phyloP scores from a whole-genome alignment of 306 rosid species.

The Herpetospermum pedunculosum region DNA sequence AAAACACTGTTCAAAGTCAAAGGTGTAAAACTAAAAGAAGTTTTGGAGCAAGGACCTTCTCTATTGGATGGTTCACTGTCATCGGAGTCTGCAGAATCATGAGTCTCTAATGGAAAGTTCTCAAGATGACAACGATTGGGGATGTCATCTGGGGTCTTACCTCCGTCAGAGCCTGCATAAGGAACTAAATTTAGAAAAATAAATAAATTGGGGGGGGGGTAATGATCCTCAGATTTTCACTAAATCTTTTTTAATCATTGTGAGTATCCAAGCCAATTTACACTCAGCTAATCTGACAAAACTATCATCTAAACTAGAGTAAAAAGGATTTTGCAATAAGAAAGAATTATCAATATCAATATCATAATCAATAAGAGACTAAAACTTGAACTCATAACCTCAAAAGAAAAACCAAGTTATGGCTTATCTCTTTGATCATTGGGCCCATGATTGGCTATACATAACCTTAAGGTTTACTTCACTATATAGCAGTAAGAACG shows the following conservation, averaged over 20 bases:
- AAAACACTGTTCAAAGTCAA: slow-evolving; percentile 53
- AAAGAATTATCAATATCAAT: not conserved
- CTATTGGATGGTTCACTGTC: slow-evolving; percentile 22
- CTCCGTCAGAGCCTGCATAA: slow-evolving; percentile 18
- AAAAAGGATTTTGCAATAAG: not conserved
- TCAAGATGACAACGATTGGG: slow-evolving; percentile 25
- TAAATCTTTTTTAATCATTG: not conserved
- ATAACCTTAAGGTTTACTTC: not conserved
- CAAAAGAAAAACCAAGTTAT: not conserved
- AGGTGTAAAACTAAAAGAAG: slow-evolving; percentile 16
- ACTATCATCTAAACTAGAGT: not conserved
- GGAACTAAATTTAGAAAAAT: slow-evolving; percentile 2
- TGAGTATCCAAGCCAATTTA: not conserved
- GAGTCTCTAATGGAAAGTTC: slow-evolving; percentile 23
- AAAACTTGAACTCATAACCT: not conserved
- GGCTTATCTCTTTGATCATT: not conserved
- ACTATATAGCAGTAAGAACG: not conserved
- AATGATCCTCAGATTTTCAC: not conserved
- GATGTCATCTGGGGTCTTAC: slow-evolving; percentile 30
- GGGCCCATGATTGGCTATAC: not conserved
- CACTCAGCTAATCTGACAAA: not conserved
- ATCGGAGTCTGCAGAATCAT: slow-evolving; percentile 24
- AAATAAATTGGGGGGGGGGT: not conserved
- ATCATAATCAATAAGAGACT: not conserved
- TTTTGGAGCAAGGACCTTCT: slow-evolving; percentile 22